Evolutionary conservation across 2,329 filamentous ascomycete genomes (phyloP).

Genomic region (Chlorencoelia australis): DNA sequence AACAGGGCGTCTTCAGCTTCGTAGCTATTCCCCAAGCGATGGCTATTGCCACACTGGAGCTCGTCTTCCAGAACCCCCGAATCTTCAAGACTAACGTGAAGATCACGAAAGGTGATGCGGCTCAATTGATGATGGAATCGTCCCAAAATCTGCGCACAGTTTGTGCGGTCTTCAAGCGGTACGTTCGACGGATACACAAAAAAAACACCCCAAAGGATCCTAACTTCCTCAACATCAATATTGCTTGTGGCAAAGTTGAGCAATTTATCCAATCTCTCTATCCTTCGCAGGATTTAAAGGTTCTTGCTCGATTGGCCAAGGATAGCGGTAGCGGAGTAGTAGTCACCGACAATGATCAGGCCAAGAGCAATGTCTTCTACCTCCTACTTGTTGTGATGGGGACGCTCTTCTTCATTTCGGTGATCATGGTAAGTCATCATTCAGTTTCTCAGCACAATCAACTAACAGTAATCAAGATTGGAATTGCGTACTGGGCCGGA

Average conservation of each 20-base stretch:
- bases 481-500: slow-evolving; percentile 67
- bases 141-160: slow-evolving; percentile 80
- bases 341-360: slow-evolving; percentile 45
- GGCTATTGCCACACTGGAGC: slow-evolving; percentile 90
- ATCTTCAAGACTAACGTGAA: slow-evolving; percentile 87
- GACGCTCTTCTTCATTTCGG: slow-evolving; percentile 62
- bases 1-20: slow-evolving; percentile 99
- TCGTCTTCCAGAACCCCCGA: slow-evolving; percentile 85
- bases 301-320: slow-evolving; percentile 33
- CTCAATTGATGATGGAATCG: slow-evolving; percentile 81
- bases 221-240: slow-evolving; percentile 84
- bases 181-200: slow-evolving; percentile 72
- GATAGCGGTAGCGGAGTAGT: slow-evolving; percentile 28
- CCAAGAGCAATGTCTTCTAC: slow-evolving; percentile 45
- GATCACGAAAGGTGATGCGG: slow-evolving; percentile 92
- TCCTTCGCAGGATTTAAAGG: slow-evolving; percentile 68
- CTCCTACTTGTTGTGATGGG: slow-evolving; percentile 57
- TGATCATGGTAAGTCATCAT: slow-evolving; percentile 59
- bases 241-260: slow-evolving; percentile 83
- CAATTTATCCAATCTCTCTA: slow-evolving; percentile 93
- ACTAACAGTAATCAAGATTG: slow-evolving; percentile 46
- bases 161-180: slow-evolving; percentile 72
- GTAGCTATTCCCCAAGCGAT: slow-evolving; percentile 93
- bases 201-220: slow-evolving; percentile 94
- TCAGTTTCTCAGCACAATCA: slow-evolving; percentile 8